Base-by-base conservation (phyloP, 1,284 basidiomycete genomes). In the Microbotryum intermedium region DNA sequence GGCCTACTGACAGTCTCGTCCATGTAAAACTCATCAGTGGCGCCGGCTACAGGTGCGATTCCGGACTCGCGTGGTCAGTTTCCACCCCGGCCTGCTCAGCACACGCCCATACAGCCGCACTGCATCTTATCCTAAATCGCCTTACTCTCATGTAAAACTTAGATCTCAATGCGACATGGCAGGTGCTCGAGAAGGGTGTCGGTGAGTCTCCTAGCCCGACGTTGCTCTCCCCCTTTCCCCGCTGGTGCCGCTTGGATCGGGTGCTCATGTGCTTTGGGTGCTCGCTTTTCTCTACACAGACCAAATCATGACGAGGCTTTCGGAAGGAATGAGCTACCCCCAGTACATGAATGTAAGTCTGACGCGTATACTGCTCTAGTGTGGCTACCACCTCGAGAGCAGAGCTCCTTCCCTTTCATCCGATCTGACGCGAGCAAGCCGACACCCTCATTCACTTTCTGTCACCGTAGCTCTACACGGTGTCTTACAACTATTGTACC, bases 401-500 rank as follows among this genome's bases (percentile, higher is more conserved):
- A 46, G 50, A 5, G 48, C 9, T 26, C 16, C 30, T 29, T 2
- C 45, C n/a, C 25, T 39, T n/a, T 8, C 8, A n/a, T 11, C 18
- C 3, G 16, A 6, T 18, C 20, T 18, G 25, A 2, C 45, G 45
- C 21, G n/a, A 21, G 21, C 3, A 47, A n/a, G n/a, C n/a, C n/a
- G n/a, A n/a, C n/a, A n/a, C n/a, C n/a, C n/a, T n/a, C n/a, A n/a
- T n/a, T n/a, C n/a, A n/a, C n/a, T n/a, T n/a, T 42, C 4, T 5
- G 9, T 26, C 16, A 45, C 44, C 23, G 49, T 45, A 64, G 61
- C 66, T 69, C 26, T 63, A 67, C 64, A 77, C 74, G 48, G 87
- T 90, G 47, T 88, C 89, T 10, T 97, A 97, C 81, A 94, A 97
- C 77, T 97, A 93, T 74, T 97, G 93, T 75, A 97, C 90, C 25